Evolutionary conservation across 2,329 filamentous ascomycete species (phyloP).

Genomic region (Calonectria naviculata): DNA sequence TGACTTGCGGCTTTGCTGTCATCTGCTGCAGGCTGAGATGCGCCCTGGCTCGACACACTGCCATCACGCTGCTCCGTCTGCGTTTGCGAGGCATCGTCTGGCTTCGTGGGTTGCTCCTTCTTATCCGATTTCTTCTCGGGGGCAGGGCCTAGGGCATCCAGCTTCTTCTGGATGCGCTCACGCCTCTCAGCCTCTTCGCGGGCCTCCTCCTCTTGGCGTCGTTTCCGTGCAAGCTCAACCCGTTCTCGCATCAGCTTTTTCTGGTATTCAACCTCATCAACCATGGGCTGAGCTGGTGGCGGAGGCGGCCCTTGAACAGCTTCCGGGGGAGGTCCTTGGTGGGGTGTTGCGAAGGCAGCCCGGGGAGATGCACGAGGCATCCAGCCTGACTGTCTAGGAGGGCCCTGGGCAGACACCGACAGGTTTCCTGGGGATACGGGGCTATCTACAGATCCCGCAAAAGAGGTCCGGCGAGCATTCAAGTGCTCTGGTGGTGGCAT

Average conservation of each 20-base stretch:
- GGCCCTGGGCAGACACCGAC: slow-evolving; percentile 40
- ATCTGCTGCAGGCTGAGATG: slow-evolving; percentile 32
- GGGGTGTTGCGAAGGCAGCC: slow-evolving; percentile 52
- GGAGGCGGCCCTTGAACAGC: slow-evolving; percentile 46
- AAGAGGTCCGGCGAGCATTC: slow-evolving; percentile 59
- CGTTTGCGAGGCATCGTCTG: slow-evolving; percentile 51
- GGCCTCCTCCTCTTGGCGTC: slow-evolving; percentile 74
- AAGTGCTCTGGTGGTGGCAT: slow-evolving; percentile 56
- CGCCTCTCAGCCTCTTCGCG: slow-evolving; percentile 78
- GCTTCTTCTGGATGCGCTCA: slow-evolving; percentile 77
- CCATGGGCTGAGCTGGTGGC: slow-evolving; percentile 47
- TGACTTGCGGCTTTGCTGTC: slow-evolving; percentile 10
- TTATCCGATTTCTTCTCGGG: slow-evolving; percentile 70
- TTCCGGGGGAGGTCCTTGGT: slow-evolving; percentile 44
- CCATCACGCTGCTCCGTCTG: slow-evolving; percentile 49
- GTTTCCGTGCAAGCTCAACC: slow-evolving; percentile 75
- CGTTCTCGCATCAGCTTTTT: slow-evolving; percentile 80
- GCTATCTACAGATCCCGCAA: slow-evolving; percentile 62
- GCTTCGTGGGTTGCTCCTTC: slow-evolving; percentile 56
- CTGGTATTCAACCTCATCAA: slow-evolving; percentile 71
- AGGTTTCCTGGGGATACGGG: slow-evolving; percentile 56
- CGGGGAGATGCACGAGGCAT: slow-evolving; percentile 55
- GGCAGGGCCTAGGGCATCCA: slow-evolving; percentile 75
- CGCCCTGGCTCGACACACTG: slow-evolving; percentile 14
- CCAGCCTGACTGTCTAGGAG: slow-evolving; percentile 39